Percentiles rank a stretch among this genome's conserved stretches.
phyloP scores from a whole-genome alignment of 2,329 filamentous ascomycete species.

The Epicoccum sorghinum region DNA sequence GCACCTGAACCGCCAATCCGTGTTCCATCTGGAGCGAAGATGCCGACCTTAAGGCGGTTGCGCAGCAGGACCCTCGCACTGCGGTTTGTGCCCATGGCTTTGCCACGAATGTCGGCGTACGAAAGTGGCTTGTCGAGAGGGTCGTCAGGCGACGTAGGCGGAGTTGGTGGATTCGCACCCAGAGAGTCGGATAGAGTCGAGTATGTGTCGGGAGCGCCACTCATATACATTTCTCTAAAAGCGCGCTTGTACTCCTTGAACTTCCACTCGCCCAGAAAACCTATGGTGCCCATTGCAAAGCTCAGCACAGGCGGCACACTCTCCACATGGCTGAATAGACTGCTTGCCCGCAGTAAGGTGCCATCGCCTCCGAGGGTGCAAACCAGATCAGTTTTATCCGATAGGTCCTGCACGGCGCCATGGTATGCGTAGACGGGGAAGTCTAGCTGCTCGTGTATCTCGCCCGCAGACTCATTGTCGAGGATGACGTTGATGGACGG shows the following conservation, averaged over 20 bases:
- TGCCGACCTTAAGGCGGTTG: slow-evolving; percentile 83
- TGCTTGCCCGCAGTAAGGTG: slow-evolving; percentile 84
- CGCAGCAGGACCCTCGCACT: slow-evolving; percentile 83
- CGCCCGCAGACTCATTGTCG: slow-evolving; percentile 74
- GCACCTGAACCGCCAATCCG: slow-evolving; percentile 37
- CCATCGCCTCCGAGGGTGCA: slow-evolving; percentile 93
- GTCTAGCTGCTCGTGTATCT: slow-evolving; percentile 71
- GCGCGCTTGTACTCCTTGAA: slow-evolving; percentile 91
- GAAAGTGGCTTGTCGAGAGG: slow-evolving; percentile 32
- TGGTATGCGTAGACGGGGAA: slow-evolving; percentile 64
- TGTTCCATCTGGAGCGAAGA: slow-evolving; percentile 74
- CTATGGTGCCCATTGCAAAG: slow-evolving; percentile 96
- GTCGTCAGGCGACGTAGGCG: slow-evolving; percentile 63
- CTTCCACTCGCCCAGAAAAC: slow-evolving; percentile 96
- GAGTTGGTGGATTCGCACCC: slow-evolving; percentile 72
- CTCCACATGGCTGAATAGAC: slow-evolving; percentile 79
- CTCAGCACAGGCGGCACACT: slow-evolving; percentile 89
- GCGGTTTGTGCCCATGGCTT: slow-evolving; percentile 77
- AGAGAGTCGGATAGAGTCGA: slow-evolving; percentile 66
- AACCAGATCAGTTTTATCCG: slow-evolving; percentile 84
- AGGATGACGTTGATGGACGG: slow-evolving; percentile 81
- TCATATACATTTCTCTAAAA: slow-evolving; percentile 92
- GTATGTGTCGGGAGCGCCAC: slow-evolving; percentile 62
- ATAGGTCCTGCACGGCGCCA: slow-evolving; percentile 56
- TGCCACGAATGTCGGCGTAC: slow-evolving; percentile 79